Evolutionary conservation across 768 basidiomycete species (phyloP), one percentile per base, ranked within the genome.

Genomic region (Leccinum arenicola): DNA sequence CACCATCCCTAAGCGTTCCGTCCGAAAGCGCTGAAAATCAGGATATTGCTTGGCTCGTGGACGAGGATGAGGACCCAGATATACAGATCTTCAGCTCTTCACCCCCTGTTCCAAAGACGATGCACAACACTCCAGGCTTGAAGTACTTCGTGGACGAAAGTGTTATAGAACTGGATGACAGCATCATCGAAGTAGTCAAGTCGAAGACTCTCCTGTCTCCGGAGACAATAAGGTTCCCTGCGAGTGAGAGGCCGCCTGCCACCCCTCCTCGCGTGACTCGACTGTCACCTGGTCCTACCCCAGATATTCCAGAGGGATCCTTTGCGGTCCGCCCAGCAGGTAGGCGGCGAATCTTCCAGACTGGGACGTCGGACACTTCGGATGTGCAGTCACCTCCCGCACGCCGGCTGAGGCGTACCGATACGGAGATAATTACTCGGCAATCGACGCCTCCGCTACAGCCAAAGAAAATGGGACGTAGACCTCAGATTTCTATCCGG

Each of bases 1-100:
- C 52, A 8, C 31, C 58, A 15, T n/a, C 54, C 19, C 17, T 38
- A n/a, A 12, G 51, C 31, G 9, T 54, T 17, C 56, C 51, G 17
- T 19, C 54, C 10, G 23, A 47, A 54, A 59, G 33, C 29, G 50
- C 47, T 14, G 60, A 55, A 17, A 68, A 75, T 38, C 70, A 78
- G 51, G 78, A 78, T 64, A 85, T 89, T 74, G 80, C 82, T 2
- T 89, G 87, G 87, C 74, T 90, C 21, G 69, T 89, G 10, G 85
- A 84, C 25, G 86, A 85, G 57, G 86, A 88, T 54, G 86, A 79
- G n/a, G 77, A 87, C 49, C 77, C 76, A 10, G 75, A 77, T 48
- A 74, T 86, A 62, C 76, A 79, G 58, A 80, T 86, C 40, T 52
- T 82, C n/a, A 74, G 76, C 52, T 85, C 85, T 21, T 79, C 85